phyloP scores from a whole-genome alignment of 2,329 filamentous ascomycete genomes.

The Teratosphaeria epicoccoides region DNA sequence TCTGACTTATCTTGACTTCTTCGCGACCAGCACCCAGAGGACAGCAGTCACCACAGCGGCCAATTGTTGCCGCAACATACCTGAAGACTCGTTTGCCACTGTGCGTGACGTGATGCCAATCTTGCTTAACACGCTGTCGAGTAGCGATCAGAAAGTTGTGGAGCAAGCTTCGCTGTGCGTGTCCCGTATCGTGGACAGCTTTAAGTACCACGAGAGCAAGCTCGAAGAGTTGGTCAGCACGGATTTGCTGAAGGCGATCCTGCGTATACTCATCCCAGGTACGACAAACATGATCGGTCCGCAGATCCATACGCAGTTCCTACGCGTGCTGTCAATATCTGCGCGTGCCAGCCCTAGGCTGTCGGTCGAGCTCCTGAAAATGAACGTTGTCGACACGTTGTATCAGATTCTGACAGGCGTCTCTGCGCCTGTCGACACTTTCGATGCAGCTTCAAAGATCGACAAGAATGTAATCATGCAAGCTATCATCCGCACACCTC shows the following conservation, averaged over 20 bases:
- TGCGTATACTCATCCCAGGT: conserved; percentile 80
- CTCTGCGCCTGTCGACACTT: conserved; percentile 69
- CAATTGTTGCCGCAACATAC: conserved; percentile 95
- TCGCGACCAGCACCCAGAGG: conserved; percentile 90
- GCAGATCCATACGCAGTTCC: conserved; percentile 91
- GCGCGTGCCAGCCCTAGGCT: conserved; percentile 78
- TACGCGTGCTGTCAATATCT: conserved; percentile 81
- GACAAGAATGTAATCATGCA: conserved; percentile 99
- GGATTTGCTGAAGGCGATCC: conserved; percentile 71
- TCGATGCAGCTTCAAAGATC: conserved; percentile 73
- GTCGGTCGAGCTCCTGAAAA: conserved; percentile 83
- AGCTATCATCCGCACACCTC: conserved; percentile 85
- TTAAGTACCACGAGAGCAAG: conserved; percentile 76
- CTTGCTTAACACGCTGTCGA: conserved; percentile 76
- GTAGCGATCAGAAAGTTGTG: conserved; percentile 91
- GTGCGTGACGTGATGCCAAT: conserved; percentile 96
- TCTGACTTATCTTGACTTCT: conserved; percentile 91
- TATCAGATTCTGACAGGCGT: conserved; percentile 97
- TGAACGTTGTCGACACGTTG: conserved; percentile 93
- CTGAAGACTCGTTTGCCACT: conserved; percentile 82
- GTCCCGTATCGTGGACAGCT: conserved; percentile 92
- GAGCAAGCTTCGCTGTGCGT: conserved; percentile 95
- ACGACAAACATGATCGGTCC: conserved; percentile 91
- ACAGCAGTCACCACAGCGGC: conserved; percentile 95
- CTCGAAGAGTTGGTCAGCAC: conserved; percentile 87